Evolutionary conservation across 129 eudicot species (phyloP).

Genomic region (Apium graveolens): DNA sequence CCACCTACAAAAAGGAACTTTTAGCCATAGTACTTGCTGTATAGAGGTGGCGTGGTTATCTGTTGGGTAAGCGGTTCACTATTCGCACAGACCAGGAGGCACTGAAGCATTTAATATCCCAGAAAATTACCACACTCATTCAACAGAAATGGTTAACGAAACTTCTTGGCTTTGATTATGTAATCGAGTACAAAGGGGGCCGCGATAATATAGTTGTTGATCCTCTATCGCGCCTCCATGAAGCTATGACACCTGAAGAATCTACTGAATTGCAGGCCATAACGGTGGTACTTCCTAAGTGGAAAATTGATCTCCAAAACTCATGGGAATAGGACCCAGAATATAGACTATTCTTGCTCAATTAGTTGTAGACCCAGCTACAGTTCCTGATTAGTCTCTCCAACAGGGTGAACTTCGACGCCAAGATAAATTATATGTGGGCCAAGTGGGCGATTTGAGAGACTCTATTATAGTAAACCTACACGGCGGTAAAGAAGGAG

Average conservation of each 20-base stretch:
- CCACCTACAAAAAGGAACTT: background rate
- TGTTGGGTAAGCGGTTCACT: background rate
- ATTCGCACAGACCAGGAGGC: background rate
- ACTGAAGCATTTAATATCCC: background rate
- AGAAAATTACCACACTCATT: background rate
- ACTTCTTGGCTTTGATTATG: background rate
- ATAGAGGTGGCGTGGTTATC: background rate
- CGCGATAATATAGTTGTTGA: background rate
- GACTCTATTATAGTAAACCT: no score
- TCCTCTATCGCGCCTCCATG: background rate
- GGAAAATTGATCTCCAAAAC: no score
- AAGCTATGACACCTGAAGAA: background rate
- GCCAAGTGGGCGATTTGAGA: no score
- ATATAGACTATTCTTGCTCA: no score
- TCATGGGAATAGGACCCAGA: no score
- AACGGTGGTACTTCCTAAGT: no score
- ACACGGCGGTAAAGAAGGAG: no score
- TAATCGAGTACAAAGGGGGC: background rate
- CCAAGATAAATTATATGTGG: no score
- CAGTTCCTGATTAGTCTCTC: no score
- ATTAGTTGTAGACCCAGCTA: no score
- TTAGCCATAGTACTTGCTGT: background rate
- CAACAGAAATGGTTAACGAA: slow-evolving; percentile 7
- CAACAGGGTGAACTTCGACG: no score
- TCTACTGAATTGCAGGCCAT: no score